Evolutionary conservation across 176 grass and related monocot genomes (phyloP).

Genomic region (Paspalum notatum): DNA sequence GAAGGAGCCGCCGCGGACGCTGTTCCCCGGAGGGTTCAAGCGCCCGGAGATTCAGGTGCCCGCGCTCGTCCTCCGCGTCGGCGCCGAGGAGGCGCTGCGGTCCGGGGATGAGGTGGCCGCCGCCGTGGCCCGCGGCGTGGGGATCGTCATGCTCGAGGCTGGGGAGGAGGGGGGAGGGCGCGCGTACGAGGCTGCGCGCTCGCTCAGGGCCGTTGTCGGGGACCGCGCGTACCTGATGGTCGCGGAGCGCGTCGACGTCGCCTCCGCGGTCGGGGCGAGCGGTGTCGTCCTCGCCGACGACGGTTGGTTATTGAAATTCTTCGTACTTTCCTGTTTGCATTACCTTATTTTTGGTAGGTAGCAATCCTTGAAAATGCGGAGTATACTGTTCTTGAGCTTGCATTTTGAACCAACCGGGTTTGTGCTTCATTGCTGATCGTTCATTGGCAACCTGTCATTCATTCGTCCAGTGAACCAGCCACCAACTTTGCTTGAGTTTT

Average conservation of each 20-base stretch:
- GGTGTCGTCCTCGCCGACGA: slow-evolving; percentile 91
- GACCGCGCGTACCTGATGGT: slow-evolving; percentile 85
- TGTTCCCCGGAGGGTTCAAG: slow-evolving; percentile 95
- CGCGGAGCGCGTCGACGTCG: slow-evolving; percentile 87
- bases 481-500: background rate
- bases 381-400: background rate
- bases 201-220: slow-evolving; percentile 69
- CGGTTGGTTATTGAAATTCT: slow-evolving; percentile 55
- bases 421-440: slow-evolving; percentile 7
- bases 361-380: background rate
- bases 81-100: slow-evolving; percentile 54
- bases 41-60: slow-evolving; percentile 82
- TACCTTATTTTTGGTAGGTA: slow-evolving; percentile 7
- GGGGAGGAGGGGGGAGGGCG: slow-evolving; percentile 67
- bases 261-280: slow-evolving; percentile 79
- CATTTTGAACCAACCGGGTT: slow-evolving; percentile 6
- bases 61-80: slow-evolving; percentile 66
- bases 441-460: background rate
- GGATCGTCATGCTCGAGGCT: slow-evolving; percentile 82
- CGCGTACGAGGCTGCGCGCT: slow-evolving; percentile 84
- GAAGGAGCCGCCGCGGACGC: slow-evolving; percentile 63
- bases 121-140: slow-evolving; percentile 60
- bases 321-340: background rate
- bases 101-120: slow-evolving; percentile 48
- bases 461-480: background rate